Base-by-base conservation (phyloP, 2,329 filamentous ascomycete species). In the Arthrobotrys iridis region DNA sequence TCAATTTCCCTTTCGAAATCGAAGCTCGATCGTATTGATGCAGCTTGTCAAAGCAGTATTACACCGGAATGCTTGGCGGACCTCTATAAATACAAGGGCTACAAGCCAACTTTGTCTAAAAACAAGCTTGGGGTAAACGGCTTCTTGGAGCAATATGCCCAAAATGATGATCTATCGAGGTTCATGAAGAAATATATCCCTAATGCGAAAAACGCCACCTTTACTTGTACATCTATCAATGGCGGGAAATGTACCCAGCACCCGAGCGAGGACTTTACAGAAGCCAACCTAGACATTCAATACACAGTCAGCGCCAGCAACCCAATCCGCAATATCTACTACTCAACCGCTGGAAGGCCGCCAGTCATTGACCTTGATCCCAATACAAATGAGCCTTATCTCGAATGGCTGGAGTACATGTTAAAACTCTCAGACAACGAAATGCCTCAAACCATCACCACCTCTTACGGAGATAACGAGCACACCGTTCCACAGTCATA, bases 351-450 rank as follows among this genome's bases (percentile, higher is more conserved):
- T 22, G 88, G 87, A 15, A 80, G 80, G 30, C 86, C 87, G 37
- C 86, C 85, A 0, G 81, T 83, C 8, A 84, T 87, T 0, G 84
- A 87, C 78, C 50, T 77, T 76, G 10, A 78, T 77, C 30, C 83
- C 79, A 85, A 89, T 80, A 85, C 84, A 77, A 92, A 91, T 80
- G 90, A 92, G 82, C 89, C 89, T 0, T 91, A 91, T 81, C 83
- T 91, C 0, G 84, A 84, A 11, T 91, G 87, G 83, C 83, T 91
- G 5, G 84, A 87, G 66, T 87, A 87, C 80, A 80, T 90, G 1
- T 84, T 89, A 0, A 81, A 82, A 0, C 85, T 85, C 73, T 78
- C 81, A 18, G 81, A 85, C 62, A 78, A 81, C 0, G 80, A 83
- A 4, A 83, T 91, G 1, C 89, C 90, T 0, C 85, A 88, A 50